These are phyloP conservation scores for Penicillium expansum DNA, from an alignment of 2,329 filamentous ascomycete genomes.

Conservation along the genomic window DNA sequence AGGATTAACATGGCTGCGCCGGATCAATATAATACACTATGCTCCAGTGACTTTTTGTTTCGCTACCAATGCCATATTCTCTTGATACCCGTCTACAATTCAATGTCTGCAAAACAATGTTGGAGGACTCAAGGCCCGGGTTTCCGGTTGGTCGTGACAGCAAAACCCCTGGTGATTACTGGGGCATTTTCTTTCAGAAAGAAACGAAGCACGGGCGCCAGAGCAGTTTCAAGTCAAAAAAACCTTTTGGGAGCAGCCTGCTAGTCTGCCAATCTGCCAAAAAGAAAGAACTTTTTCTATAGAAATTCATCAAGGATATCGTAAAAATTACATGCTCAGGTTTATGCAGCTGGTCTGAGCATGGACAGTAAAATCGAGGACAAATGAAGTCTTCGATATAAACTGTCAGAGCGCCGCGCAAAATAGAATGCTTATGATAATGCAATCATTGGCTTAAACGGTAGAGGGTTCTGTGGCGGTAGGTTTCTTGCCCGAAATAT, in stretches of 20 bases:
- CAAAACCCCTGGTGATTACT: not conserved
- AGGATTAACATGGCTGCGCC: not conserved
- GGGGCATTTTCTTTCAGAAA: not conserved
- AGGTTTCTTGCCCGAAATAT: not conserved
- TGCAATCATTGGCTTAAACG: slow-evolving; percentile 23
- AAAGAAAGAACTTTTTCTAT: slow-evolving; percentile 18
- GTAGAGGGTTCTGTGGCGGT: not conserved
- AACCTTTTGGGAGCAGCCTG: not conserved
- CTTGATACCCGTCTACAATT: slow-evolving; percentile 20
- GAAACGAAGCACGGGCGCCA: not conserved
- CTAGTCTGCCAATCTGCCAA: slow-evolving; percentile 3
- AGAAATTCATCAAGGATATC: slow-evolving; percentile 25
- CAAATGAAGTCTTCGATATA: slow-evolving; percentile 9
- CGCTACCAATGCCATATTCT: slow-evolving; percentile 17
- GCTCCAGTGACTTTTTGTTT: slow-evolving; percentile 7
- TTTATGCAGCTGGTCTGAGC: slow-evolving; percentile 9
- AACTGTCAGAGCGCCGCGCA: slow-evolving; percentile 18
- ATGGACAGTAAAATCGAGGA: slow-evolving; percentile 8
- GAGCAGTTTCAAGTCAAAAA: not conserved
- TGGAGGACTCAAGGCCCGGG: not conserved
- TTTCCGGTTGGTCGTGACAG: not conserved
- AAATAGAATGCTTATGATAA: slow-evolving; percentile 17
- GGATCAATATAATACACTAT: slow-evolving; percentile 12
- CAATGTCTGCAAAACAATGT: not conserved
- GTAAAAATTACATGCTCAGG: slow-evolving; percentile 21